Evolutionary conservation across 345 rosid genomes (phyloP).

Genomic region (Euphorbia peplus): DNA sequence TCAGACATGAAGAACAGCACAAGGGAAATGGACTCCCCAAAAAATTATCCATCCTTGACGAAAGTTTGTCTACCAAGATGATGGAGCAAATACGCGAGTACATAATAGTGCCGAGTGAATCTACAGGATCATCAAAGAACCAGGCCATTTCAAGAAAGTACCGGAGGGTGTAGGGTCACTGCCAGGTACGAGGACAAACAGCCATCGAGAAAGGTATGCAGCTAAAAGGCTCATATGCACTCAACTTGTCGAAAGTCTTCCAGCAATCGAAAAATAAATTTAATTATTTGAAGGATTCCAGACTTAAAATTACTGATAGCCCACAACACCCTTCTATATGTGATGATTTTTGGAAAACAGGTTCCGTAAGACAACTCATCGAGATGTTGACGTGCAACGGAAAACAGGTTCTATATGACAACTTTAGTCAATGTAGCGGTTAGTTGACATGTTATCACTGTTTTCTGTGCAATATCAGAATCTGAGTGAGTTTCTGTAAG

Average conservation of each 20-base stretch:
- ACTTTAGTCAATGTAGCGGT: no score
- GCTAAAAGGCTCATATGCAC: constrained; percentile 18
- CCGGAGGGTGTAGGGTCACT: constrained; percentile 4
- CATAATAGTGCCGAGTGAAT: not conserved
- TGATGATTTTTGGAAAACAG: not conserved
- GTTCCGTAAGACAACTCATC: no score
- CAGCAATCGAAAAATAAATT: constrained; percentile 16
- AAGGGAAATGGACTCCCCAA: not conserved
- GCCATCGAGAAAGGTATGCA: constrained; percentile 12
- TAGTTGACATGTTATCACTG: no score
- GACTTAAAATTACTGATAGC: not conserved
- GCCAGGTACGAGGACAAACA: constrained; percentile 1
- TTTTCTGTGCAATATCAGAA: no score
- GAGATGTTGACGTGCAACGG: no score
- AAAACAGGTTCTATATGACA: no score
- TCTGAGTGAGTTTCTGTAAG: no score
- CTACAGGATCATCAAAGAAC: not conserved
- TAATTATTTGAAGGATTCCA: constrained; percentile 4
- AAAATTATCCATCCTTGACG: no score
- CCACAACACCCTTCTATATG: not conserved
- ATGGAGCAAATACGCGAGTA: not conserved
- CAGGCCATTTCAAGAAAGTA: not conserved
- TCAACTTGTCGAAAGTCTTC: constrained; percentile 8
- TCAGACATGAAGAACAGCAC: not conserved
- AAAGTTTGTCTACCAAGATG: no score